phyloP scores from a whole-genome alignment of 2,329 filamentous ascomycete species.

The Xylaria arbuscula region DNA sequence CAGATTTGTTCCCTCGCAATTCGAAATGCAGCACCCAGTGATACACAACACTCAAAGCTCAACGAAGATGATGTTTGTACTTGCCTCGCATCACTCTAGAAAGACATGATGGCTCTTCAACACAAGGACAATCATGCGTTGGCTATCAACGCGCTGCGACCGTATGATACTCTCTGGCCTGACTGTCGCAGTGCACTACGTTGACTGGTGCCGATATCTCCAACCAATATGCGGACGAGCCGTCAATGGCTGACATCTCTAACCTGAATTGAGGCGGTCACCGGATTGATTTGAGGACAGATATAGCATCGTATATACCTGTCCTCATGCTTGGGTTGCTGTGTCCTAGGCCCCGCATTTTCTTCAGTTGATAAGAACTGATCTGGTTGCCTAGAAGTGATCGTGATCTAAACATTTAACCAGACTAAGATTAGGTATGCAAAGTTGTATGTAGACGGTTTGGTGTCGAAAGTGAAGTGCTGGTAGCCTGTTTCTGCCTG shows the following conservation, averaged over 20 bases:
- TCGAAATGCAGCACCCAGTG: not conserved
- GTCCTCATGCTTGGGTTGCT: not conserved
- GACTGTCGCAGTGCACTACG: not conserved
- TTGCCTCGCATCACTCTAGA: not conserved
- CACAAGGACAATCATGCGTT: not conserved
- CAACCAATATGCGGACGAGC: not conserved
- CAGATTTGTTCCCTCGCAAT: not conserved
- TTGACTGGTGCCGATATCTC: not conserved
- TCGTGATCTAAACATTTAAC: not conserved
- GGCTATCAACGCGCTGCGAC: not conserved
- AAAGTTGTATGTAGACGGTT: not conserved
- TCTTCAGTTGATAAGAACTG: not conserved
- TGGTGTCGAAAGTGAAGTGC: not conserved
- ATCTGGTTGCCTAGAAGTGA: not conserved
- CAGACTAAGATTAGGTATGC: not conserved
- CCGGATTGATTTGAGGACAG: constrained; percentile 1
- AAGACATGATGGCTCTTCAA: not conserved
- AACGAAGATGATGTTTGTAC: not conserved
- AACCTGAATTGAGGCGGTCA: not conserved
- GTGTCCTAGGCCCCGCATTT: not conserved
- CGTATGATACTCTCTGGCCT: not conserved
- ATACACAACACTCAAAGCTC: not conserved
- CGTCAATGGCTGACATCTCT: not conserved
- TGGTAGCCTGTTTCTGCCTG: not conserved
- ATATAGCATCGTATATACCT: not conserved